Evolutionary conservation across 208 protist genomes (phyloP), one percentile per base, ranked within the genome.

Genomic region (Phytomonas sp.): DNA sequence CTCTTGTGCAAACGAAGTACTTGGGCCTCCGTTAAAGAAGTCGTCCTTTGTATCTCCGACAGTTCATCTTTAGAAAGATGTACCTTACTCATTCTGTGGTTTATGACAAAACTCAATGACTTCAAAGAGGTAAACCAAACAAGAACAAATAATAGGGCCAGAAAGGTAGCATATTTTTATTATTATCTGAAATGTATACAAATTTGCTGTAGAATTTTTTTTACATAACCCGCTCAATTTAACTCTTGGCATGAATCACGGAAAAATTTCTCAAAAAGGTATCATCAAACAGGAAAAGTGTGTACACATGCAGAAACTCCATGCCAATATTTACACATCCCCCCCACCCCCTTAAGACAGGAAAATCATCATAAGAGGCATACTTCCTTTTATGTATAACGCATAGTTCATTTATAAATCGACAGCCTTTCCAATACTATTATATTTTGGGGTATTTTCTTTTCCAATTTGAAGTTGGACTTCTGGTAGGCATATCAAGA

Each of bases 1-100:
- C 89, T 78, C 65, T 94, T 92, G 70, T 96, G 82, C 10, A 97
- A 80, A 0, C 86, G 81, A 36, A 84, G 61, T 56, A 97, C 90
- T 67, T 97, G 92, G 2, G 82, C 79, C 65, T 97, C 85, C 5
- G 89, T 89, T 26, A 97, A 79, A 26, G 83, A 69, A 2, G 89
- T 97, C 14, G 78, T 80, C 70, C 87, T 73, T 67, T 84, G 82
- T 29, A 95, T 74, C 61, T 82, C 31, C 49, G 80, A 71, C 52
- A 97, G 60, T 49, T 91, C 83, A 36, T 94, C 83, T 7, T 70
- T 60, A 3, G 83, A 76, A 10, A 92, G 73, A 14, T 80, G 67
- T 16, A 69, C 7, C 67, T 68, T 70, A 31, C 67, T 69, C 29
- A 29, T 69, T 63, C 6, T 23, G 36, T 65, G 11, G n/a, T 19